phyloP scores from a whole-genome alignment of 441 rosid genomes.

The Pelargonium citronellum region DNA sequence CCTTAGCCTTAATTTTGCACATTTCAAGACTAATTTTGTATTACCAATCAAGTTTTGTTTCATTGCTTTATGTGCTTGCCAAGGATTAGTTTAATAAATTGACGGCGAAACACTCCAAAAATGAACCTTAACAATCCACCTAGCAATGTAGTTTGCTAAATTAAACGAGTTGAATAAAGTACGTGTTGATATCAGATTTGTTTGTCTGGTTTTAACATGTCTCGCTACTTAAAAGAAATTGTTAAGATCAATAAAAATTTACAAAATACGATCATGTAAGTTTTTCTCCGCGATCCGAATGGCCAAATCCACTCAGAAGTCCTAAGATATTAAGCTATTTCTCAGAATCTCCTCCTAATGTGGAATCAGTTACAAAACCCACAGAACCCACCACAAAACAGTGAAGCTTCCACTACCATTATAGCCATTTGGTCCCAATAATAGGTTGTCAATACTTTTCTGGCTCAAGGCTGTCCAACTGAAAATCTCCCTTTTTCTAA shows the following conservation, averaged over 20 bases:
- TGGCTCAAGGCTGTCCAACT: conserved; percentile 2
- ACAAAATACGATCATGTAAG: too few relatives aligned
- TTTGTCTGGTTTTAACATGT: neutral
- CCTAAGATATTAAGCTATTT: too few relatives aligned
- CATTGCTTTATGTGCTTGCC: conserved; percentile 9
- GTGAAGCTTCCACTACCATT: conserved; percentile 23
- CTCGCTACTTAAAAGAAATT: neutral
- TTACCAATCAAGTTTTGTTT: conserved; percentile 15
- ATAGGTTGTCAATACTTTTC: conserved; percentile 17
- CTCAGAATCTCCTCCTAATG: conserved; percentile 14
- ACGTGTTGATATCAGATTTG: too few relatives aligned
- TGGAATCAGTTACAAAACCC: conserved; percentile 24
- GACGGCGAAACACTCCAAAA: conserved; percentile 25
- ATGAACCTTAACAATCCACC: neutral
- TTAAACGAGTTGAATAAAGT: too few relatives aligned
- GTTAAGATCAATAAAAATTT: too few relatives aligned
- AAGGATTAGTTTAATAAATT: conserved; percentile 14
- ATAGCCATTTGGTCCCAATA: conserved; percentile 23
- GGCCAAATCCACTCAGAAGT: too few relatives aligned
- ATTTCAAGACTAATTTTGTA: conserved; percentile 18
- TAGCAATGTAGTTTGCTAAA: too few relatives aligned
- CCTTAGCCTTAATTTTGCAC: conserved; percentile 15
- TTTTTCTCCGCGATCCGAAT: too few relatives aligned
- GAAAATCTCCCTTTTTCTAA: conserved; percentile 9
- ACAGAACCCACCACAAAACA: neutral